Evolutionary conservation across 495 filamentous ascomycete genomes (phyloP), one percentile per base, ranked within the genome.

Genomic region (Geopyxis carbonaria): DNA sequence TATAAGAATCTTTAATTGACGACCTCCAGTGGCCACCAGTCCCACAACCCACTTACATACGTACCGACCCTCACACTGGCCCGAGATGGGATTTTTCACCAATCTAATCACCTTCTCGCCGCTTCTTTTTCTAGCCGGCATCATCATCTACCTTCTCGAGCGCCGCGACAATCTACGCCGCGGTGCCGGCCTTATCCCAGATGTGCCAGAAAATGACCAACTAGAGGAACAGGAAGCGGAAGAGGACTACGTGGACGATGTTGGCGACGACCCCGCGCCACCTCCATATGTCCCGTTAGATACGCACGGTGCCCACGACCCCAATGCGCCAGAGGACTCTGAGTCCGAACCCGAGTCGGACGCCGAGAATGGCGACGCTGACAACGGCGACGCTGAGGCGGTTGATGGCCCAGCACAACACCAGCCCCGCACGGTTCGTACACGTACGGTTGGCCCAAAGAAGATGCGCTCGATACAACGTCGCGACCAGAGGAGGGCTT

Each of bases 381-480:
- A 28, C 25, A 14, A 9, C 15, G 31, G 9, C n/a, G 40, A 37
- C 11, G 39, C 3, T 16, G 18, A 25, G 28, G 5, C 20, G 7
- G 25, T n/a, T 28, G 25, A n/a, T 7, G n/a, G 25, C 25, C n/a
- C 41, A 22, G 24, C 37, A 8, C 29, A 22, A 24, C 8, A 44
- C 7, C 10, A 18, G 8, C 3, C 22, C 11, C 31, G 36, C 16
- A 19, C 29, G 20, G 30, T 47, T 7, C 47, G 45, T 7, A 38
- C 43, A 29, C 59, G 62, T 30, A 50, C 34, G 22, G 51, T 68
- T 18, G 65, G 65, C 22, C 48, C 61, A 2, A 68, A 68, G 38
- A 68, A 68, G 43, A 61, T 62, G 7, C 58, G 57, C 31, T 64
- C 64, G 7, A 52, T 68, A 21, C 61, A 62, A 4, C 59, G 59